A percentile compares a stretch with the other conserved stretches of the same genome.
These are phyloP conservation scores for Astragalus membranaceus DNA, from an alignment of 306 rosid species.

Conservation along the genomic window DNA sequence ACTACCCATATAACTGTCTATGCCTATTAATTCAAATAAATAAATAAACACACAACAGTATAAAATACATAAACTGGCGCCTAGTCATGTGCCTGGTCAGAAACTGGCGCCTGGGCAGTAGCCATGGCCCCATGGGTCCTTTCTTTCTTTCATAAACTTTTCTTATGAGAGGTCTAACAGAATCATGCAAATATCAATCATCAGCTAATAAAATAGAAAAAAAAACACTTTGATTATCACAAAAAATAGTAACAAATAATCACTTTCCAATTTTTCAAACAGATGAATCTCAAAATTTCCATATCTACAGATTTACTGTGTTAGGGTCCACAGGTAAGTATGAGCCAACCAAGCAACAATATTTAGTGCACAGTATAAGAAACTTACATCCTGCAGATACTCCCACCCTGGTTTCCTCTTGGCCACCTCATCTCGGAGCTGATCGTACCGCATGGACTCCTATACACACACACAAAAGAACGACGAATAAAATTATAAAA, in stretches of 20 bases:
- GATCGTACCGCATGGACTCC: constrained; percentile 83
- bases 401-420: constrained; percentile 96
- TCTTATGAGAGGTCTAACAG: no score
- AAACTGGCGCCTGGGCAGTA: no score
- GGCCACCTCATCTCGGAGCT: constrained; percentile 84
- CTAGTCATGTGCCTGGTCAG: no score
- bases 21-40: no score
- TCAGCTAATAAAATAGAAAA: background rate
- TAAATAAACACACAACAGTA: no score
- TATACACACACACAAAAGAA: constrained; percentile 24
- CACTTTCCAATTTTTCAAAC: background rate
- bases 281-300: background rate
- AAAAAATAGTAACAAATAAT: background rate
- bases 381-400: constrained; percentile 75
- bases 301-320: background rate
- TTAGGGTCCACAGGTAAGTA: background rate
- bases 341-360: constrained; percentile 15
- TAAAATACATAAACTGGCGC: no score
- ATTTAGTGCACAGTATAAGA: background rate
- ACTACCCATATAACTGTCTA: no score
- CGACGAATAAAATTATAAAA: background rate
- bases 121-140: no score
- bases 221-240: background rate
- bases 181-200: background rate
- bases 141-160: no score